Base-by-base conservation (phyloP, 2,329 filamentous ascomycete genomes). In the Teratosphaeria pseudoeucalypti region DNA sequence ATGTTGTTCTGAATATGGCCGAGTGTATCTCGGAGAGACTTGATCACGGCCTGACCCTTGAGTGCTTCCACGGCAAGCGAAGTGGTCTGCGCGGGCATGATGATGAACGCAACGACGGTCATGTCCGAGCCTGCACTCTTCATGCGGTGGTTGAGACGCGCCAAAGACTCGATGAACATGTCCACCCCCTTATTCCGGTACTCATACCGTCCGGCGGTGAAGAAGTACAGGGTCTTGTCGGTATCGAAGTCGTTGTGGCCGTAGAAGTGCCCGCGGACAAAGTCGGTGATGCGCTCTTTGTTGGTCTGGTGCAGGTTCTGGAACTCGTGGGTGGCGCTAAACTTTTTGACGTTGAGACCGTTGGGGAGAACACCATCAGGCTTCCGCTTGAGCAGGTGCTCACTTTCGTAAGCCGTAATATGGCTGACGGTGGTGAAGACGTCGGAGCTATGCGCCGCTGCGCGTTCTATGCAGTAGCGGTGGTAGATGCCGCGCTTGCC, bases 361-460 rank as follows among this genome's bases (percentile, higher is more conserved):
- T 99, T 99, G 67, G 94, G 94, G 66, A 97, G 76, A 6, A 99
- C 94, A 52, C 94, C 94, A 68, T 99, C 94, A 0, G 94, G 94
- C 77, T 97, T 97, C 65, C 94, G 88, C 82, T 97, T 97, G 65
- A 99, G 82, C 67, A 99, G 77, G 77, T 99, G 92, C 79, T 99
- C 94, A 70, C 90, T 95, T 77, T 99, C 94, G 75, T 95, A 97
- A 10, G 94, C 94, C 4, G 94, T 99, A 71, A 99, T 97, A 75
- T 97, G 94, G 19, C 92, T 97, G 61, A 99, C 94, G 1, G 94
- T 99, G 26, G 94, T 99, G 78, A 99, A 97, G 69, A 99, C 94
- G 76, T 99, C 94, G 66, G 88, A 89, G 6, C 90, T 83, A 73
- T 99, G 94, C 23, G 94, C 87, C 26, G 92, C 90, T 54, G 90